Conservation (phyloP, 768 basidiomycete species). For the Serendipita sp. region DNA sequence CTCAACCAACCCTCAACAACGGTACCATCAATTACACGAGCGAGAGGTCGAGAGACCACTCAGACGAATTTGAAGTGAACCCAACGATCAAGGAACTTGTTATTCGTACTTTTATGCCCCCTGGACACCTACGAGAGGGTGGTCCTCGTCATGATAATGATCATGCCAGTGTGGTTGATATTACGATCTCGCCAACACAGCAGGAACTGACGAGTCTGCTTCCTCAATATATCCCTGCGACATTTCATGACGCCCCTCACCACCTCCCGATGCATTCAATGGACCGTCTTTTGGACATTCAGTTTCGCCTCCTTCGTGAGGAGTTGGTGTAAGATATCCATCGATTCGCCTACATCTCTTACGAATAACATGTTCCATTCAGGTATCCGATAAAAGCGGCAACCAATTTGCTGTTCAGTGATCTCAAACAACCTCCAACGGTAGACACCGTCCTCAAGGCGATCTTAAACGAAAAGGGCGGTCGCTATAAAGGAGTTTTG, state of each 20-base stretch:
- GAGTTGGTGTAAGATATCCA: constrained; percentile 43
- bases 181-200: constrained; percentile 55
- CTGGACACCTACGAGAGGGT: constrained; percentile 31
- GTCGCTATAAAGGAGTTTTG: constrained; percentile 12
- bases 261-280: constrained; percentile 41
- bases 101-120: constrained; percentile 27
- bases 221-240: constrained; percentile 46
- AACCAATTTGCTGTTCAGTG: background rate
- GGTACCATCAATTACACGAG: constrained; percentile 21
- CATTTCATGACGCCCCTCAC: constrained; percentile 44
- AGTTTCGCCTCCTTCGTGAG: too few relatives aligned
- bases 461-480: constrained; percentile 13
- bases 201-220: constrained; percentile 37
- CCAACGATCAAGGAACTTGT: background rate
- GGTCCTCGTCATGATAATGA: constrained; percentile 62
- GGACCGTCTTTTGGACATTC: constrained; percentile 24
- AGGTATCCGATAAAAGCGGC: background rate
- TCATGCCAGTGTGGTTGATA: constrained; percentile 33
- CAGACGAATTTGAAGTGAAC: too few relatives aligned
- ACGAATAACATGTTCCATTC: constrained; percentile 40
- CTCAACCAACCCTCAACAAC: background rate
- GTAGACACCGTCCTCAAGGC: constrained; percentile 5
- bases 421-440: background rate
- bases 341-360: constrained; percentile 53
- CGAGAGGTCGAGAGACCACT: constrained; percentile 15